Evolutionary conservation across 83 land plant genomes (phyloP).

Genomic region (Diphasiastrum complanatum): DNA sequence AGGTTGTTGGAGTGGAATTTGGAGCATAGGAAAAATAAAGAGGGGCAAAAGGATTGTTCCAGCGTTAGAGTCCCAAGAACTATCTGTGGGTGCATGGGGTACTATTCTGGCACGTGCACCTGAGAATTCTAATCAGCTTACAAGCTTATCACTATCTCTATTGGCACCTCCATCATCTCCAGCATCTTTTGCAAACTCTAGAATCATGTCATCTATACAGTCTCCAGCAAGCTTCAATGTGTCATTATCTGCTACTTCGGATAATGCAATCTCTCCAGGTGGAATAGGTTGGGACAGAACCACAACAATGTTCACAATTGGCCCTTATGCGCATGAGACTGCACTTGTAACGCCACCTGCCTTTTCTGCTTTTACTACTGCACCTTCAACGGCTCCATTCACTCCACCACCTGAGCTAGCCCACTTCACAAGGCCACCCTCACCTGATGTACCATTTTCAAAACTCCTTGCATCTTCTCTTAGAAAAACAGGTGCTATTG

Average conservation of each 20-base stretch:
- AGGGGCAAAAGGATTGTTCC: constrained; percentile 66
- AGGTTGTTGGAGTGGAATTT: constrained; percentile 54
- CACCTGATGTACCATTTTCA: constrained; percentile 24
- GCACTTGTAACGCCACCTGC: constrained; percentile 19
- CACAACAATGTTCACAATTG: constrained; percentile 64
- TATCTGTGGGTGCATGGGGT: constrained; percentile 28
- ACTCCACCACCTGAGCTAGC: constrained; percentile 28
- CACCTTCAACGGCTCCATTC: constrained; percentile 24
- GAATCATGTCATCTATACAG: constrained; percentile 63
- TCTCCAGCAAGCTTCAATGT: constrained; percentile 53
- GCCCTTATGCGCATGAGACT: constrained; percentile 15
- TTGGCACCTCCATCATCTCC: constrained; percentile 59
- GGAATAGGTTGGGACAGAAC: constrained; percentile 29
- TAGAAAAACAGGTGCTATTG: background rate
- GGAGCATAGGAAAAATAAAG: constrained; percentile 53
- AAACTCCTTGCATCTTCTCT: constrained; percentile 10
- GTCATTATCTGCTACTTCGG: constrained; percentile 54
- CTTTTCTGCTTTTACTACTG: constrained; percentile 19
- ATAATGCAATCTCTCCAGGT: constrained; percentile 42
- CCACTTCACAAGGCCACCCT: constrained; percentile 20
- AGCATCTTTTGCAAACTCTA: constrained; percentile 69
- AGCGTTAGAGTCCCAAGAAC: constrained; percentile 51
- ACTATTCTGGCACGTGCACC: constrained; percentile 47
- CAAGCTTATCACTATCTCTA: constrained; percentile 48
- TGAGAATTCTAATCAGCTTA: constrained; percentile 39